These are phyloP conservation scores for Yamadazyma kitorensis DNA, from an alignment of 805 yeast genomes.

Conservation along the genomic window DNA sequence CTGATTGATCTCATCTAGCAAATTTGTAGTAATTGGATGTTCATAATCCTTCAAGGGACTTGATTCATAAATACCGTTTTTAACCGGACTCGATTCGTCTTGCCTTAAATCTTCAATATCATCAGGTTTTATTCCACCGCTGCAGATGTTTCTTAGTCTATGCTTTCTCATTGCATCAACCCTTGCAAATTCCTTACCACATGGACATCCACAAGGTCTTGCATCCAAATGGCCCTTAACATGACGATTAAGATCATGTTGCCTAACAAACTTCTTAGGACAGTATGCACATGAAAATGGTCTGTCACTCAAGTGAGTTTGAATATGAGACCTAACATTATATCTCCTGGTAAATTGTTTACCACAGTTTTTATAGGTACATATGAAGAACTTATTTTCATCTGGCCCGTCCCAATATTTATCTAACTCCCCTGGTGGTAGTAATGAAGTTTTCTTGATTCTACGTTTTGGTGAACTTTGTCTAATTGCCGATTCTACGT, in stretches of 20 bases:
- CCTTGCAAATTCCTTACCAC: slow-evolving; percentile 92
- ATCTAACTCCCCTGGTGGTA: slow-evolving; percentile 90
- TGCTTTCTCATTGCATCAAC: slow-evolving; percentile 88
- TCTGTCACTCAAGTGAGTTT: slow-evolving; percentile 91
- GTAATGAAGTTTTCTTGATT: slow-evolving; percentile 58
- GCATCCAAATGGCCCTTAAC: slow-evolving; percentile 79
- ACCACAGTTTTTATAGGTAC: slow-evolving; percentile 75
- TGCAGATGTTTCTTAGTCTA: slow-evolving; percentile 71
- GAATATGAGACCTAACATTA: slow-evolving; percentile 92
- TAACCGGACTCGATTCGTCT: slow-evolving; percentile 1
- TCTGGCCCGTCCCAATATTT: slow-evolving; percentile 80
- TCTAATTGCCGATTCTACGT: slow-evolving; percentile 35
- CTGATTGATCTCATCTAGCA: slow-evolving; percentile 6
- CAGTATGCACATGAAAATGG: slow-evolving; percentile 84
- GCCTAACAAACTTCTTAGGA: slow-evolving; percentile 85
- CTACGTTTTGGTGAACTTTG: slow-evolving; percentile 46
- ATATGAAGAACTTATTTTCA: slow-evolving; percentile 63
- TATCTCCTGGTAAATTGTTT: slow-evolving; percentile 85
- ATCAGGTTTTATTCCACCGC: slow-evolving; percentile 55
- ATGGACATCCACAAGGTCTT: slow-evolving; percentile 67
- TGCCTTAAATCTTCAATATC: background rate
- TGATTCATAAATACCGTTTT: background rate
- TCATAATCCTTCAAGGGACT: background rate
- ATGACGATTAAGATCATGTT: slow-evolving; percentile 91
- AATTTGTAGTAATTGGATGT: slow-evolving; percentile 5